Conservation (phyloP, 2,329 filamentous ascomycete species). For the Microthyrium microscopicum region DNA sequence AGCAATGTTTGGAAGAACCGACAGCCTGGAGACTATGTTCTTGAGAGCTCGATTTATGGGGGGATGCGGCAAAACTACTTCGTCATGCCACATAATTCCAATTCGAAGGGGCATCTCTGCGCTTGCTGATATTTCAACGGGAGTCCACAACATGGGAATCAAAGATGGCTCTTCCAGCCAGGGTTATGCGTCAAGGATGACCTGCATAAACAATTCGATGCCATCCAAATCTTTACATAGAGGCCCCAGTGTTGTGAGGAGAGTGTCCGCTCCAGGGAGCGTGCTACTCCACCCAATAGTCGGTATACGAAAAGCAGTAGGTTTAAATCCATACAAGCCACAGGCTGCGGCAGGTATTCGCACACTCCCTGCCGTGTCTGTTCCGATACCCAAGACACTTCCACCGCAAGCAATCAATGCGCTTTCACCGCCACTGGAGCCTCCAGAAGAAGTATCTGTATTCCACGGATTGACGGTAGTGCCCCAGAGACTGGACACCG, state of each 20-base stretch:
- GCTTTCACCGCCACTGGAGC: constrained; percentile 40
- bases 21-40: constrained; percentile 27
- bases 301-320: constrained; percentile 27
- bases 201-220: constrained; percentile 35
- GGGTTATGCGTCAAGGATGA: constrained; percentile 34
- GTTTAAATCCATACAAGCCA: constrained; percentile 28
- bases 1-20: constrained; percentile 30
- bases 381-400: constrained; percentile 35
- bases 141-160: constrained; percentile 39
- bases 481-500: constrained; percentile 33
- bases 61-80: constrained; percentile 47
- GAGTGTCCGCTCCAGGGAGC: constrained; percentile 28
- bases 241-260: constrained; percentile 36
- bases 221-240: constrained; percentile 36
- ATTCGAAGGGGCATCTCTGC: constrained; percentile 31
- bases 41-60: constrained; percentile 42
- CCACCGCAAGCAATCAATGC: constrained; percentile 36
- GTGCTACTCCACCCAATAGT: constrained; percentile 24
- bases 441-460: constrained; percentile 32
- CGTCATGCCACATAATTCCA: constrained; percentile 49
- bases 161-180: constrained; percentile 43
- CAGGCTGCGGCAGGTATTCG: constrained; percentile 31
- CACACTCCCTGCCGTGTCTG: constrained; percentile 36
- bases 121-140: constrained; percentile 8
- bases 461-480: constrained; percentile 39